A percentile compares a stretch with the other conserved stretches of the same genome.
Evolutionary conservation across 805 yeast species (phyloP).

Genomic region (Zygoascus bituminiphila): DNA sequence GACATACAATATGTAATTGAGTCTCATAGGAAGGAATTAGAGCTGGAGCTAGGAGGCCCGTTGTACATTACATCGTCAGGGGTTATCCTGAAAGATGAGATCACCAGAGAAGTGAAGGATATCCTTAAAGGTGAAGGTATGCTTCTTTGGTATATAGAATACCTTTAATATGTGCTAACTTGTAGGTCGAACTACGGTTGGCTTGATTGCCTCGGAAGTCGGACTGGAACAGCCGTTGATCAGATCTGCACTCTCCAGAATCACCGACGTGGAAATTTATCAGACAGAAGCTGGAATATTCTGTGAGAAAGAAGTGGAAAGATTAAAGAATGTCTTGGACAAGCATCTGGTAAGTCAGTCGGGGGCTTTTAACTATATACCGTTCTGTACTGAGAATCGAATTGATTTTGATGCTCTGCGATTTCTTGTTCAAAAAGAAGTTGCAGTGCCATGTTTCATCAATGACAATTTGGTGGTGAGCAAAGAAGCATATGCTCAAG

Average conservation of each 20-base stretch:
- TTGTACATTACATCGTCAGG: slow-evolving; percentile 1
- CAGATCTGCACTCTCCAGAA: slow-evolving; percentile 1
- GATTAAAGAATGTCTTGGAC: background rate
- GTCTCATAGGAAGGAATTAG: background rate
- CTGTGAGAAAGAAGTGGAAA: slow-evolving; percentile 7
- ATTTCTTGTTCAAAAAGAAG: background rate
- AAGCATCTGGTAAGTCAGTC: background rate
- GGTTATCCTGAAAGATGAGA: background rate
- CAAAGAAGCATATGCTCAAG: background rate
- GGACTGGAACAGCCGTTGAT: slow-evolving; percentile 13
- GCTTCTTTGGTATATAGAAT: background rate
- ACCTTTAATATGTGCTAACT: background rate
- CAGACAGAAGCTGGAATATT: slow-evolving; percentile 4
- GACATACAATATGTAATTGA: background rate
- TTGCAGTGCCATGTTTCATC: background rate
- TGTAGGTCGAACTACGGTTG: slow-evolving; percentile 12
- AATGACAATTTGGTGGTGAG: background rate
- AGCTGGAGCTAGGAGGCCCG: background rate
- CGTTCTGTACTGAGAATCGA: slow-evolving; percentile 2
- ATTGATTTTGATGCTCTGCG: slow-evolving; percentile 1
- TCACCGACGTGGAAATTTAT: background rate
- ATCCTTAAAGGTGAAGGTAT: slow-evolving; percentile 1
- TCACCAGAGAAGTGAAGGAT: background rate
- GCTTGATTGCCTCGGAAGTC: slow-evolving; percentile 10
- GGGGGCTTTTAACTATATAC: background rate